phyloP scores from a whole-genome alignment of 345 rosid genomes.

The Toxicodendron radicans region DNA sequence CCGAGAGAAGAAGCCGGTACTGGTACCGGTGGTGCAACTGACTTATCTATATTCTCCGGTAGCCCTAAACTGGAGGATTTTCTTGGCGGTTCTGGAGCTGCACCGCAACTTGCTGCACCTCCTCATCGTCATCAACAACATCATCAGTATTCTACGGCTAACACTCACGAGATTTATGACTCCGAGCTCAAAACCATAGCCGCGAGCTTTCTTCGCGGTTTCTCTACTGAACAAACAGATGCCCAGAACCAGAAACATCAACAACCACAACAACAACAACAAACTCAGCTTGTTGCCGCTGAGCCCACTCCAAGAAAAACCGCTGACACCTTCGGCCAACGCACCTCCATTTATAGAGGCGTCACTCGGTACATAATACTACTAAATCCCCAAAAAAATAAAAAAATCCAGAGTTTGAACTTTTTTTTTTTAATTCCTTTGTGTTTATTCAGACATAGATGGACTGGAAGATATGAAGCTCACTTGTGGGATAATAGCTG shows the following conservation, averaged over 20 bases:
- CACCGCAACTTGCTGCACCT: constrained; percentile 24
- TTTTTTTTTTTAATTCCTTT: neutral
- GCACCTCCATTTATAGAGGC: constrained; percentile 87
- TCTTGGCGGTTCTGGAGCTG: constrained; percentile 49
- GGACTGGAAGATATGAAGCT: constrained; percentile 96
- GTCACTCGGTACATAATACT: constrained; percentile 62
- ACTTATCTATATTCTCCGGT: constrained; percentile 49
- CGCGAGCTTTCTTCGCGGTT: constrained; percentile 70
- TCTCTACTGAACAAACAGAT: constrained; percentile 30
- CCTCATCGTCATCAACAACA: constrained; percentile 22
- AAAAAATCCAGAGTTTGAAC: no score
- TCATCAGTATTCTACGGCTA: constrained; percentile 33
- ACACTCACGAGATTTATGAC: constrained; percentile 46
- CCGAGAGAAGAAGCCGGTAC: constrained; percentile 30
- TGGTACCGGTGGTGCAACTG: constrained; percentile 33
- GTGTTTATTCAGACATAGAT: constrained; percentile 61
- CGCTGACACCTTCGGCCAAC: constrained; percentile 78
- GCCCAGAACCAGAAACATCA: constrained; percentile 26
- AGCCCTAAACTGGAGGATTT: constrained; percentile 78
- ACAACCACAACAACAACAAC: constrained; percentile 26
- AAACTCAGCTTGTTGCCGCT: constrained; percentile 12
- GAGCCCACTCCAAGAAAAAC: constrained; percentile 50
- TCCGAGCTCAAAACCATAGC: constrained; percentile 79
- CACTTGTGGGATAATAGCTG: constrained; percentile 95
- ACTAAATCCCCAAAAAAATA: neutral